Conservation (phyloP, 495 filamentous ascomycete genomes). For the Xylaria telfairii region DNA sequence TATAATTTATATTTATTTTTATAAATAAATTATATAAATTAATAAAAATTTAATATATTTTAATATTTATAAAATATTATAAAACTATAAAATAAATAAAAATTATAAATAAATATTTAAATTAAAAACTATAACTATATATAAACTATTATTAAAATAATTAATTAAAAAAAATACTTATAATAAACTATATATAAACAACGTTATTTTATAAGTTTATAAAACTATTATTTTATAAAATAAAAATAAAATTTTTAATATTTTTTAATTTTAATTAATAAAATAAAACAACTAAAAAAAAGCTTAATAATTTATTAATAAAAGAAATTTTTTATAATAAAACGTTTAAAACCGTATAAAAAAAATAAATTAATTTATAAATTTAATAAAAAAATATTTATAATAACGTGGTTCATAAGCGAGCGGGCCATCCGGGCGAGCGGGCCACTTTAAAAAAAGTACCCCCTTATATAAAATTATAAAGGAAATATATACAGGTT, state of each 20-base stretch:
- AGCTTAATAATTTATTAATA: background rate
- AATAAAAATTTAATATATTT: background rate
- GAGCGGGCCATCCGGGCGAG: too few species aligned
- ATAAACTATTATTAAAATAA: slow-evolving; percentile 3
- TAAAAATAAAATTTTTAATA: background rate
- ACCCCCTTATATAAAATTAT: too few species aligned
- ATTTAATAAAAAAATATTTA: background rate
- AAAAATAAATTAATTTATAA: background rate
- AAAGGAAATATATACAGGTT: too few species aligned
- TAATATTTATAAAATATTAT: background rate
- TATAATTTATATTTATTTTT: background rate
- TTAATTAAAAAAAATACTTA: background rate
- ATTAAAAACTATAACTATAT: background rate
- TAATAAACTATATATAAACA: background rate
- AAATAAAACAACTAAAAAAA: background rate
- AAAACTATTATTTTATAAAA: background rate
- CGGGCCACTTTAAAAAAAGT: too few species aligned
- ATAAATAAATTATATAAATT: background rate
- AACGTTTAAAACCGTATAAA: background rate
- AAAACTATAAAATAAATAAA: too few species aligned
- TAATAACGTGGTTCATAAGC: too few species aligned
- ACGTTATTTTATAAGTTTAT: background rate
- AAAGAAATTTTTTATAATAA: too few species aligned
- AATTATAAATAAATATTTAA: background rate
- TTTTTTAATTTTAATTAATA: background rate